Evolutionary conservation across 2,329 filamentous ascomycete genomes (phyloP), one percentile per base, ranked within the genome.

Genomic region (Botrytis byssoidea): DNA sequence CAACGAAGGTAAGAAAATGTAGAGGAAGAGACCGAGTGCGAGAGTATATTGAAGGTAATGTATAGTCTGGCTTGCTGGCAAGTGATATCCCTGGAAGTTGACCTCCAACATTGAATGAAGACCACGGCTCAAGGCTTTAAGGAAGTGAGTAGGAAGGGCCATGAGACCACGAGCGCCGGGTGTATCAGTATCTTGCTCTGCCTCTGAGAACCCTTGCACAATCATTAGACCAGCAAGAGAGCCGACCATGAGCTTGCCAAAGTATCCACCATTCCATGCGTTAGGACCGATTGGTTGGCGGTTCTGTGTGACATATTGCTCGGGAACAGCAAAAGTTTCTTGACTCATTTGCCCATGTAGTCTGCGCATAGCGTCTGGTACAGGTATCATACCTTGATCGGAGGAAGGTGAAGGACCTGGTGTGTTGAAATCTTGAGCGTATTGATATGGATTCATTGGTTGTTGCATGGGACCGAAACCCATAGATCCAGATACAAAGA

Each of bases 221-320:
- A 98, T 88, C 95, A 98, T 97, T 29, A 98, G 85, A 22, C 94
- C 94, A 37, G 95, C 95, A 74, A 98, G 88, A 29, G 95, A 95
- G 60, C 95, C 95, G 8, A 98, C 90, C 93, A 98, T 96, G 77
- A 75, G 87, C 83, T 97, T 97, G 70, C 88, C 89, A 74, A 88
- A 87, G 75, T 90, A 91, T 1, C 87, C 87, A 9, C 84, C 82
- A 74, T 85, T 85, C 88, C 89, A 91, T 51, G 77, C 89, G 85
- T 73, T 86, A 83, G 51, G 85, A 81, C 86, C 86, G 79, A 88
- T 84, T 78, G 89, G 87, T 40, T 86, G 86, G n/a, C 87, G 85
- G 46, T 63, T 57, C 74, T 77, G 74, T 88, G 83, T 72, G 89
- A 89, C 77, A n/a, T 78, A 76, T 73, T 81, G 78, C 76, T 79